These are phyloP conservation scores for Zasmidium cellare DNA, from an alignment of 2,329 filamentous ascomycete genomes.

Conservation along the genomic window DNA sequence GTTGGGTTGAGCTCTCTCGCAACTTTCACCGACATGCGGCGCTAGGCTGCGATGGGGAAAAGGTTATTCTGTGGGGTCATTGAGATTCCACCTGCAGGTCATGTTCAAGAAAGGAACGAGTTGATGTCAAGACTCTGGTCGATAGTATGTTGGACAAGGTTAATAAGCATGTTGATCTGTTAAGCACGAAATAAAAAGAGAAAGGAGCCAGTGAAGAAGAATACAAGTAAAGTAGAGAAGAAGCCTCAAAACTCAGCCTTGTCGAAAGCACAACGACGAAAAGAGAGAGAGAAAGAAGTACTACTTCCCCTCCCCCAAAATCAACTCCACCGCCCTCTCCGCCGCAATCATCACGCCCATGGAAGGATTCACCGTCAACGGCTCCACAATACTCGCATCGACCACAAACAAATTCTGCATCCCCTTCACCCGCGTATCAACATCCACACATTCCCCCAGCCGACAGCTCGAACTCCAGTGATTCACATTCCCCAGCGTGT, in stretches of 20 bases:
- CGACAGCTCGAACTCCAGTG: conserved; percentile 57
- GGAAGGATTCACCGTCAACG: conserved; percentile 56
- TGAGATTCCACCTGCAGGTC: no score
- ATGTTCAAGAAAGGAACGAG: no score
- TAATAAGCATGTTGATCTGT: no score
- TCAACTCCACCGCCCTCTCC: conserved; percentile 53
- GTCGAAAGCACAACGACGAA: no score
- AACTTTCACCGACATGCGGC: neutral
- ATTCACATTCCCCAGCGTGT: conserved; percentile 53
- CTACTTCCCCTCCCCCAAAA: conserved; percentile 35
- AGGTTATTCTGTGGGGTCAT: no score
- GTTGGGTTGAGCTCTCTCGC: neutral
- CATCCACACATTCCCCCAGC: conserved; percentile 53
- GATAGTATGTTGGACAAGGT: no score
- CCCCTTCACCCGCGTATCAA: conserved; percentile 48
- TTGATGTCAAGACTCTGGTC: no score
- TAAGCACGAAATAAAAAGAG: no score
- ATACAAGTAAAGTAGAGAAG: no score
- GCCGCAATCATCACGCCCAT: conserved; percentile 57
- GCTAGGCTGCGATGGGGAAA: neutral
- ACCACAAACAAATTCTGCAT: conserved; percentile 55
- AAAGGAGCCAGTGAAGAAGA: no score
- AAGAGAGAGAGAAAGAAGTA: no score
- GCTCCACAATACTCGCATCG: conserved; percentile 52
- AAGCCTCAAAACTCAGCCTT: no score